Evolutionary conservation across 2,329 filamentous ascomycete species (phyloP).

Genomic region (Stenocarpella maydis): DNA sequence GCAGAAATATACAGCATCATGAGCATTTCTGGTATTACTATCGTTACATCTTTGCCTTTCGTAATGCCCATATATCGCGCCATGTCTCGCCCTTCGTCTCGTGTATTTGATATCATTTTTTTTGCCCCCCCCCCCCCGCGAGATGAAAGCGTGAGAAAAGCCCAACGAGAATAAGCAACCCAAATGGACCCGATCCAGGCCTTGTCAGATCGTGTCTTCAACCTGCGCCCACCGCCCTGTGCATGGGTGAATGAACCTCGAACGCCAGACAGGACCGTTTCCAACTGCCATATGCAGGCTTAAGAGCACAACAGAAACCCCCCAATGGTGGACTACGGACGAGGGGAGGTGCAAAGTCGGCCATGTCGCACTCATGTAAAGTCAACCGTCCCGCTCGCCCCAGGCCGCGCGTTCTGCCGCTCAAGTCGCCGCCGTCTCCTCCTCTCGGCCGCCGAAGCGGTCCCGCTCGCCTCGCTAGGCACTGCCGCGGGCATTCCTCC

Average conservation of each 20-base stretch:
- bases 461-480: conserved; percentile 47
- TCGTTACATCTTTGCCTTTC: conserved; percentile 17
- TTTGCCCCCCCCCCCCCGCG: background rate
- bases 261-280: conserved; percentile 29
- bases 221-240: background rate
- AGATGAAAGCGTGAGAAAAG: background rate
- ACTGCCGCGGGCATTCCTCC: conserved; percentile 41
- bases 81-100: conserved; percentile 3
- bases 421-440: conserved; percentile 65
- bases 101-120: conserved; percentile 14
- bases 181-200: background rate
- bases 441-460: conserved; percentile 56
- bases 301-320: background rate
- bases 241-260: background rate
- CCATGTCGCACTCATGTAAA: conserved; percentile 33
- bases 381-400: conserved; percentile 43
- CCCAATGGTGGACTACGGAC: background rate
- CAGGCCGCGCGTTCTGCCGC: conserved; percentile 53
- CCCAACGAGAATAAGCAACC: background rate
- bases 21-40: background rate
- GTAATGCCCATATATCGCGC: background rate
- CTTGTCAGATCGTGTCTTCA: conserved; percentile 9
- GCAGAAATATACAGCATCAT: background rate
- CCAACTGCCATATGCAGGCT: conserved; percentile 26
- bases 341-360: background rate